Conservation (phyloP, 148 eudicot genomes). For the Rhododendron griersonianum region DNA sequence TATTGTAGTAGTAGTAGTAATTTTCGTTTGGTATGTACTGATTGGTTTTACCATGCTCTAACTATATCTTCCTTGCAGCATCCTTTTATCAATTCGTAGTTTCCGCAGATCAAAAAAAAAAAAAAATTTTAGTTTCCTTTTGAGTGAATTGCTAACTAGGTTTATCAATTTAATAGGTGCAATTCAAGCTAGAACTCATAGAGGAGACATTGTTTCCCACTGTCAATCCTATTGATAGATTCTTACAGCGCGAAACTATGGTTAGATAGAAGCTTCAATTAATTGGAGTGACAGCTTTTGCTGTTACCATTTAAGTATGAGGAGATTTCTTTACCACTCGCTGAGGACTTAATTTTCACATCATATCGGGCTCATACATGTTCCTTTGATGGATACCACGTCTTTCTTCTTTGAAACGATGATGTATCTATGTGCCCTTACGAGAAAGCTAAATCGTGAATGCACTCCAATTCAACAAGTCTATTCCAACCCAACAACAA, state of each 20-base stretch:
- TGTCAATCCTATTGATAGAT: conserved; percentile 10
- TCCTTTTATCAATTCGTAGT: neutral
- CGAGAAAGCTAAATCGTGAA: conserved; percentile 7
- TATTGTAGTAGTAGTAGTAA: neutral
- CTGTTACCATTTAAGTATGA: conserved; percentile 11
- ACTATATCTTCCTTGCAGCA: neutral
- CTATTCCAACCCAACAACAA: conserved; percentile 20
- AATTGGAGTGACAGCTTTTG: conserved; percentile 13
- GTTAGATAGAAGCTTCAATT: conserved; percentile 16
- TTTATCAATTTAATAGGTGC: conserved; percentile 29
- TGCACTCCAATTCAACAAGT: conserved; percentile 22
- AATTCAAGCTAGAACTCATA: conserved; percentile 52
- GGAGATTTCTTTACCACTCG: conserved; percentile 7
- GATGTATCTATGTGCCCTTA: neutral
- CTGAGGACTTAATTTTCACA: conserved; percentile 4
- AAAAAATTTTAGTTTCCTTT: neutral
- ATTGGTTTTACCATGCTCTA: neutral
- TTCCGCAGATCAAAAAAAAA: no score
- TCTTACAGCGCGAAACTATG: neutral
- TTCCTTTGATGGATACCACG: neutral
- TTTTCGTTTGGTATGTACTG: neutral
- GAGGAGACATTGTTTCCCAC: conserved; percentile 16
- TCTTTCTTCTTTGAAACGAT: neutral
- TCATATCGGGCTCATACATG: conserved; percentile 14
- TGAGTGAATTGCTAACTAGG: neutral